phyloP scores from a whole-genome alignment of 345 rosid genomes.

The thale cress (Arabidopsis thaliana) region DNA sequence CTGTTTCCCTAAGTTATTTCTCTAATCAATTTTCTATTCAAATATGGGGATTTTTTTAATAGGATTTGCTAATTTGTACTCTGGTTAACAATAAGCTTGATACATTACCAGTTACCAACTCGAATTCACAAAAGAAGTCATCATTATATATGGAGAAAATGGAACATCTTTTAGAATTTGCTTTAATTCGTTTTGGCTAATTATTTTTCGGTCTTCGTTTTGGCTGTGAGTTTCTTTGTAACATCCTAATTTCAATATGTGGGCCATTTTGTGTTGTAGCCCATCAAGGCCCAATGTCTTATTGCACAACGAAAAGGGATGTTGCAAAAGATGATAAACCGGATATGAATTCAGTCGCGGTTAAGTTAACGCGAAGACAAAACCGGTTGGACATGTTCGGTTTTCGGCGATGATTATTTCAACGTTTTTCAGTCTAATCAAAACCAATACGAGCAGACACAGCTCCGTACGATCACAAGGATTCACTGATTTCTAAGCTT shows the following conservation, averaged over 20 bases:
- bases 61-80: neutral
- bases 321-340: neutral
- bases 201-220: too few relatives aligned
- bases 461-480: constrained; percentile 11
- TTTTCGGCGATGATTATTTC: neutral
- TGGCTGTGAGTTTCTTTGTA: too few relatives aligned
- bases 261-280: too few relatives aligned
- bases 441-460: neutral
- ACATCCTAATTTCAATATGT: too few relatives aligned
- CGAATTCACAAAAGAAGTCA: too few relatives aligned
- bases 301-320: too few relatives aligned
- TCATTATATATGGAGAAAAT: too few relatives aligned
- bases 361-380: neutral
- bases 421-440: neutral
- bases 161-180: too few relatives aligned
- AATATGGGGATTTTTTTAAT: neutral
- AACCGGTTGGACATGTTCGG: constrained; percentile 27
- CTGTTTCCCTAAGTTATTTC: neutral
- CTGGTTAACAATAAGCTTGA: neutral
- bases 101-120: neutral
- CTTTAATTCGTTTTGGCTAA: too few relatives aligned
- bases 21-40: neutral
- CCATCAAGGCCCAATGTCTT: too few relatives aligned
- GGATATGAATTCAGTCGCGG: neutral
- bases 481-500: neutral